phyloP scores from a whole-genome alignment of 345 rosid species.

The Salix brachista region DNA sequence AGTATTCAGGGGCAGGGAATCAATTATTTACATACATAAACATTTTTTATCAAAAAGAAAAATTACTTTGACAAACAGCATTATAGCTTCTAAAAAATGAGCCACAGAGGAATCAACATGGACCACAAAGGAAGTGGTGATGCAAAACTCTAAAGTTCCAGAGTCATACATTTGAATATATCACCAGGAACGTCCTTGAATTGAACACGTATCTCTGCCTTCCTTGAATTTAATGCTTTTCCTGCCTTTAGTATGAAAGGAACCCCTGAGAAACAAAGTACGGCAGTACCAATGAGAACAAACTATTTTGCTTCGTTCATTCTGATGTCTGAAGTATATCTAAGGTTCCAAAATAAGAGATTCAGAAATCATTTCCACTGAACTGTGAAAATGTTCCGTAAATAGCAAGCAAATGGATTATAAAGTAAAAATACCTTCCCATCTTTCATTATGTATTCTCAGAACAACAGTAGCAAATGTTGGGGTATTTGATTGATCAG shows the following conservation, averaged over 20 bases:
- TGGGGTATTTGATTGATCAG: constrained; percentile 85
- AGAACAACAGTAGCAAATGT: constrained; percentile 85
- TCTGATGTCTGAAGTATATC: background rate
- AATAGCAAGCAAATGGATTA: constrained; percentile 10
- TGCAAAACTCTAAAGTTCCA: constrained; percentile 7
- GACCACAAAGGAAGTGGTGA: background rate
- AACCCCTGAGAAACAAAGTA: constrained; percentile 57
- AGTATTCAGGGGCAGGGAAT: background rate
- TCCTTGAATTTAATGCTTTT: constrained; percentile 90
- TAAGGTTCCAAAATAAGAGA: background rate
- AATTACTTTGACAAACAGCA: background rate
- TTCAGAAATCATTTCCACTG: constrained; percentile 1
- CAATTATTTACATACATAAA: background rate
- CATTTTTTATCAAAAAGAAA: background rate
- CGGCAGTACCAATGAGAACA: constrained; percentile 3
- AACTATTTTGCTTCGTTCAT: background rate
- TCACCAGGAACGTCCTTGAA: constrained; percentile 99
- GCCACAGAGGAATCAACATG: background rate
- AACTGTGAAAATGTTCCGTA: background rate
- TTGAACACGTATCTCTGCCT: constrained; percentile 98
- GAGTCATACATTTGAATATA: constrained; percentile 70
- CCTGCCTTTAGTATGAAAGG: constrained; percentile 97
- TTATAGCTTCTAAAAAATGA: background rate
- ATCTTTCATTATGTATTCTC: constrained; percentile 89
- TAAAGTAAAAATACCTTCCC: constrained; percentile 68